A percentile compares a stretch with the other conserved stretches of the same genome.
These are phyloP conservation scores for Lactarius quietus DNA, from an alignment of 768 basidiomycete genomes.

Conservation along the genomic window DNA sequence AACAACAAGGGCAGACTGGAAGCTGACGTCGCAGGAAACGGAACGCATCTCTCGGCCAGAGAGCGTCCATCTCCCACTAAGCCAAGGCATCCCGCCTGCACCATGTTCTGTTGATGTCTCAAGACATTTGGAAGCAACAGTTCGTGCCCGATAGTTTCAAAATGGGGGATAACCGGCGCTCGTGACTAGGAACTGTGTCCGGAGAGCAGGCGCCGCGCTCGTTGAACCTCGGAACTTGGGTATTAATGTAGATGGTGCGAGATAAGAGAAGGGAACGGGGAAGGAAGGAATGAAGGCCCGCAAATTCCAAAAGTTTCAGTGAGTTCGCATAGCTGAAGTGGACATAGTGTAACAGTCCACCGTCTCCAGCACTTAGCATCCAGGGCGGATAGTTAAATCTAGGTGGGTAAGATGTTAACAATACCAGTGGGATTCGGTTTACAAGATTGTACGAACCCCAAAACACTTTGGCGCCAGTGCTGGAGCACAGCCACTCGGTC, in stretches of 20 bases:
- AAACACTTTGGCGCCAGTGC: neutral
- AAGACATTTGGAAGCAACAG: neutral
- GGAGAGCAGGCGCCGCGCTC: neutral
- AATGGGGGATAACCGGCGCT: neutral
- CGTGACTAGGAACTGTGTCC: neutral
- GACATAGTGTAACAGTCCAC: neutral
- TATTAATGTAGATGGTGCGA: neutral
- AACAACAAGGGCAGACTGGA: neutral
- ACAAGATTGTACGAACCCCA: neutral
- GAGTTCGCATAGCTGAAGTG: neutral
- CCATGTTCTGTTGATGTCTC: no score
- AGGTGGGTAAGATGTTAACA: neutral
- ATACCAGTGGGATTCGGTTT: neutral
- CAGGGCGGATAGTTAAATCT: no score
- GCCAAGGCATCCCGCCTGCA: neutral
- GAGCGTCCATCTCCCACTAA: neutral
- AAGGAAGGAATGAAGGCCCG: neutral
- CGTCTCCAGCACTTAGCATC: no score
- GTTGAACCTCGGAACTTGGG: neutral
- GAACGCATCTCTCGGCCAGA: constrained; percentile 6
- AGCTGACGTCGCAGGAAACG: neutral
- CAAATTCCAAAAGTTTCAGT: no score
- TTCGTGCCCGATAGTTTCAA: neutral
- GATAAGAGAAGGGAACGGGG: neutral
- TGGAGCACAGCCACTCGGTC: neutral